phyloP scores from a whole-genome alignment of 805 yeast genomes.

The Cyberlindnera xylosilytica region DNA sequence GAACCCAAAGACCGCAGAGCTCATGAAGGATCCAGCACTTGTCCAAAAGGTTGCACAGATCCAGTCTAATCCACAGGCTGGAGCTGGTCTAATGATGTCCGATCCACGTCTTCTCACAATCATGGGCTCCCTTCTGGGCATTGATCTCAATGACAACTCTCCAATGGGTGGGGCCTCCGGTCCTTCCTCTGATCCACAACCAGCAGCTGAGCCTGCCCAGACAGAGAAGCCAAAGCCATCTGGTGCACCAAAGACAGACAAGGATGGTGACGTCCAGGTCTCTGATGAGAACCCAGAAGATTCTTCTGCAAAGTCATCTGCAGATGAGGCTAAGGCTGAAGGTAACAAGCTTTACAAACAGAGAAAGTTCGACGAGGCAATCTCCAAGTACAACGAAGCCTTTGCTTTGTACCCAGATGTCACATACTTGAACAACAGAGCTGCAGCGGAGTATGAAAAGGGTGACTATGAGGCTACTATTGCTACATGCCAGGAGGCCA shows the following conservation, averaged over 20 bases:
- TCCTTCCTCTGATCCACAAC: no score
- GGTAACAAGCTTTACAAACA: conserved; percentile 87
- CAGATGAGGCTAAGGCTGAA: conserved; percentile 71
- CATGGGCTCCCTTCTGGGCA: conserved; percentile 81
- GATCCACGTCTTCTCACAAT: conserved; percentile 89
- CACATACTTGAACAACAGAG: conserved; percentile 91
- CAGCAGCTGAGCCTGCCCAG: no score
- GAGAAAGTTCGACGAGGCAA: conserved; percentile 90
- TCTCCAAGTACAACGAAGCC: conserved; percentile 79
- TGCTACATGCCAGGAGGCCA: conserved; percentile 73
- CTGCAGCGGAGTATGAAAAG: conserved; percentile 97
- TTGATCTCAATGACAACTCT: conserved; percentile 51
- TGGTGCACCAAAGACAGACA: conserved; percentile 31
- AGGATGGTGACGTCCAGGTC: conserved; percentile 32
- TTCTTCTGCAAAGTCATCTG: conserved; percentile 37
- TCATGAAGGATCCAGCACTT: conserved; percentile 84
- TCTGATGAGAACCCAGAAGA: conserved; percentile 23
- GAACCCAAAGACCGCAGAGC: conserved; percentile 84
- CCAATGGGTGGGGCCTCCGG: no score
- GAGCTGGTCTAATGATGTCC: conserved; percentile 63
- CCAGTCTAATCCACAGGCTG: conserved; percentile 71
- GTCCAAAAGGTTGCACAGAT: conserved; percentile 63
- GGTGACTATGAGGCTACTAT: conserved; percentile 88
- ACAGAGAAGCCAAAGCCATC: conserved; percentile 21
- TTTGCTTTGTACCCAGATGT: conserved; percentile 80